Percentiles rank a stretch among this genome's conserved stretches.
phyloP scores from a whole-genome alignment of 192 early-diverging fungal genomes.

The Entomortierella lignicola region DNA sequence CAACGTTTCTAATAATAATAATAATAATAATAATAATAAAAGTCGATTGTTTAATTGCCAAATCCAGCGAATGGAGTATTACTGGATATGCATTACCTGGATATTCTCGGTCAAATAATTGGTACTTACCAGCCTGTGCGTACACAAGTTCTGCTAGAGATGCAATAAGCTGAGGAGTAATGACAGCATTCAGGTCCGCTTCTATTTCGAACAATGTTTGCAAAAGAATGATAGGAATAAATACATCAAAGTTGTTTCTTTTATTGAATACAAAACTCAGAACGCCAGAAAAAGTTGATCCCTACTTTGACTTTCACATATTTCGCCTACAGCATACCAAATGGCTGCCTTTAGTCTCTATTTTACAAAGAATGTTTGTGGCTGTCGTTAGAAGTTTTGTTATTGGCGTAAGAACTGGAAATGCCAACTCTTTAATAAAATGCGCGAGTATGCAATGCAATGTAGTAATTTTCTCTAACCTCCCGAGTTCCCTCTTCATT shows the following conservation, averaged over 20 bases:
- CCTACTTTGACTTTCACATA: constrained; percentile 53
- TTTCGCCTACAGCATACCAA: constrained; percentile 56
- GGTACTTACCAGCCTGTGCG: constrained; percentile 44
- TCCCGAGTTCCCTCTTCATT: constrained; percentile 41
- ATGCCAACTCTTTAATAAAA: neutral
- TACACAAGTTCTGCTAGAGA: constrained; percentile 55
- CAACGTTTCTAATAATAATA: constrained; percentile 32
- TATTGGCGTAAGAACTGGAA: too few relatives aligned
- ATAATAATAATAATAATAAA: too few relatives aligned
- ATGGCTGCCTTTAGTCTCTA: constrained; percentile 59
- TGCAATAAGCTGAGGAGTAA: constrained; percentile 54
- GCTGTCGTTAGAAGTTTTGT: too few relatives aligned
- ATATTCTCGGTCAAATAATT: neutral
- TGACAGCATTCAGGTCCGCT: constrained; percentile 32
- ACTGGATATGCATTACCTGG: too few relatives aligned
- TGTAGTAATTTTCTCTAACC: constrained; percentile 3
- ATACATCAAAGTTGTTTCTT: neutral
- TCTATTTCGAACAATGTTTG: constrained; percentile 8
- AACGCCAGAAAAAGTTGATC: neutral
- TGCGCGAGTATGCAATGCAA: neutral
- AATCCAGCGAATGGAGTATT: too few relatives aligned
- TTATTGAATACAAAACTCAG: too few relatives aligned
- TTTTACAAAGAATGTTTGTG: too few relatives aligned
- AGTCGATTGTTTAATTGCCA: too few relatives aligned
- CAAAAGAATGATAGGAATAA: neutral